These are phyloP conservation scores for Cephaloascus fragrans DNA, from an alignment of 805 yeast genomes.

Conservation along the genomic window DNA sequence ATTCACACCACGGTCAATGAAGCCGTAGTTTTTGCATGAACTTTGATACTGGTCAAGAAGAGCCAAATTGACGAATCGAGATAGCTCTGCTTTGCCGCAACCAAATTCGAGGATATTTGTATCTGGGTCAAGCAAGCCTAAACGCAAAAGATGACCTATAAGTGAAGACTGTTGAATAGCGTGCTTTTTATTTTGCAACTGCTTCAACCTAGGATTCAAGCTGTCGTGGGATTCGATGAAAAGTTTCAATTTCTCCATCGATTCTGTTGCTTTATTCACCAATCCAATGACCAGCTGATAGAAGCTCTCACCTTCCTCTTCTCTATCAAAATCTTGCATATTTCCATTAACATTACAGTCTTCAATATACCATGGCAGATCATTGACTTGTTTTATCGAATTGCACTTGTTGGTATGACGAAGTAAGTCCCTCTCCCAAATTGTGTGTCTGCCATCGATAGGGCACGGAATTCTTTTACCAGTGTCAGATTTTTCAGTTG, in stretches of 20 bases:
- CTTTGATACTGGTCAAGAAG: conserved; percentile 2
- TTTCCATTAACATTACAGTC: conserved; percentile 32
- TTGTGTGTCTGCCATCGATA: conserved; percentile 62
- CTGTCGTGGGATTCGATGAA: conserved; percentile 17
- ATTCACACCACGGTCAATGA: conserved; percentile 70
- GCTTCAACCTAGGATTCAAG: conserved; percentile 28
- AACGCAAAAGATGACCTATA: conserved; percentile 51
- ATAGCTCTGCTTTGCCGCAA: conserved; percentile 81
- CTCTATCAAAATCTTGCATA: conserved; percentile 3
- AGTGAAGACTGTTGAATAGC: conserved; percentile 75
- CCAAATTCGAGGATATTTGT: conserved; percentile 67
- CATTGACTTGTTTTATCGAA: conserved; percentile 20
- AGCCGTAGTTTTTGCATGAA: conserved; percentile 30
- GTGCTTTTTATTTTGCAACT: conserved; percentile 58
- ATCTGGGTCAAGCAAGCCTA: conserved; percentile 23
- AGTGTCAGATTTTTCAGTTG: conserved; percentile 8
- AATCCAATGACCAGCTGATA: not conserved
- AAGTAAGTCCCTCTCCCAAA: conserved; percentile 49
- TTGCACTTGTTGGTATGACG: conserved; percentile 58
- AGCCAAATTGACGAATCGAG: conserved; percentile 44
- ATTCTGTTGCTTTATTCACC: not conserved
- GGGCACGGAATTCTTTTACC: conserved; percentile 61
- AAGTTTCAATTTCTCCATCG: not conserved
- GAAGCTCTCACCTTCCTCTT: not conserved
- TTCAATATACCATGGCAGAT: conserved; percentile 40